A percentile compares a stretch with the other conserved stretches of the same genome.
Conservation (phyloP, 495 filamentous ascomycete genomes). For the Daldinia vernicosa region DNA sequence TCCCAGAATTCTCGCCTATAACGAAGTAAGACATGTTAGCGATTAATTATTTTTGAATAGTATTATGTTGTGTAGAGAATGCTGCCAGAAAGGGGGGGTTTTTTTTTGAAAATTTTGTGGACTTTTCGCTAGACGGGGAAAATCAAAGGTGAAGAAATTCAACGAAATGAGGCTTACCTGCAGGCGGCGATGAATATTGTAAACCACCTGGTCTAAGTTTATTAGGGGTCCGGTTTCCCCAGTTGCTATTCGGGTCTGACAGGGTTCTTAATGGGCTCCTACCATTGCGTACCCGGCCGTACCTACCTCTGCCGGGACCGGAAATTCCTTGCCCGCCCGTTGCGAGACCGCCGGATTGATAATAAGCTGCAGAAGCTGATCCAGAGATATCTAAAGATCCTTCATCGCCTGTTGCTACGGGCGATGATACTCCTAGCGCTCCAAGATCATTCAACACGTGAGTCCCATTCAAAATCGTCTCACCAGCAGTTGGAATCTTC, state of each 20-base stretch:
- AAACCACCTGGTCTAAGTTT: slow-evolving; percentile 37
- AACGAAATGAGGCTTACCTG: slow-evolving; percentile 52
- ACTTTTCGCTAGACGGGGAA: neutral
- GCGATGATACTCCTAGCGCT: slow-evolving; percentile 38
- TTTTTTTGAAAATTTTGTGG: too few species aligned
- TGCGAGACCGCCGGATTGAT: slow-evolving; percentile 47
- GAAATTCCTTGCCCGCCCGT: slow-evolving; percentile 72
- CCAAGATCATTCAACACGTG: slow-evolving; percentile 62
- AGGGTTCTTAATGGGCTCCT: slow-evolving; percentile 71
- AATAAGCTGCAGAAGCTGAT: slow-evolving; percentile 44
- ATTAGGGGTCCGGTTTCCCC: slow-evolving; percentile 57
- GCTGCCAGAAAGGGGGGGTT: neutral
- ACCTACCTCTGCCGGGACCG: slow-evolving; percentile 81
- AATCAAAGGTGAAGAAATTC: slow-evolving; percentile 7
- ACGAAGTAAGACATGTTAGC: slow-evolving; percentile 23
- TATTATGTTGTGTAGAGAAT: neutral
- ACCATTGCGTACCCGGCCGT: slow-evolving; percentile 70
- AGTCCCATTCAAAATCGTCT: slow-evolving; percentile 60
- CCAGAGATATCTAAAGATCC: slow-evolving; percentile 51
- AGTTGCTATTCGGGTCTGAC: slow-evolving; percentile 62
- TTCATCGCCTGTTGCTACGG: slow-evolving; percentile 42
- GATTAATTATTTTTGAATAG: slow-evolving; percentile 7
- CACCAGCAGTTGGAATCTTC: slow-evolving; percentile 92
- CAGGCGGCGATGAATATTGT: slow-evolving; percentile 50
- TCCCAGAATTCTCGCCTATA: slow-evolving; percentile 68